A percentile compares a stretch with the other conserved stretches of the same genome.
Evolutionary conservation across 2,329 filamentous ascomycete genomes (phyloP).

Genomic region (Paracorniculantispora psalliotae): DNA sequence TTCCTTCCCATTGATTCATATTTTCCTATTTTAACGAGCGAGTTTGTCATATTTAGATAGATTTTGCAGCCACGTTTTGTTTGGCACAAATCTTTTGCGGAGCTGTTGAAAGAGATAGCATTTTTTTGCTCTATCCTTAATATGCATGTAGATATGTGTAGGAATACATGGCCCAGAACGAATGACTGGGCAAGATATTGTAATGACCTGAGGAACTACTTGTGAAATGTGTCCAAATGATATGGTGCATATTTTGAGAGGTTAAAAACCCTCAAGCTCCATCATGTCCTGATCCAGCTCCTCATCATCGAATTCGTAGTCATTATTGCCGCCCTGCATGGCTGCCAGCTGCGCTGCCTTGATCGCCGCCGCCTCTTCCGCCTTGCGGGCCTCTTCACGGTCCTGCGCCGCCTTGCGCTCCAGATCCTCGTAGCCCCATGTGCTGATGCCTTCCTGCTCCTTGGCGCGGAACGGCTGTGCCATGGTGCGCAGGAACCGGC

Average conservation of each 20-base stretch:
- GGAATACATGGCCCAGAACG: neutral
- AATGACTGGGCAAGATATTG: neutral
- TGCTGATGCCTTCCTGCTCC: constrained; percentile 88
- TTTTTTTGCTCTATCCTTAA: neutral
- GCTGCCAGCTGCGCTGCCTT: constrained; percentile 20
- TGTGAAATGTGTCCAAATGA: neutral
- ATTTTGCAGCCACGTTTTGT: neutral
- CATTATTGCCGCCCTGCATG: constrained; percentile 28
- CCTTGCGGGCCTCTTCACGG: constrained; percentile 59
- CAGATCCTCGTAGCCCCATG: constrained; percentile 80
- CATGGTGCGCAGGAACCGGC: constrained; percentile 87
- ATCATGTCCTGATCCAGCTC: constrained; percentile 53
- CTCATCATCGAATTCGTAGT: constrained; percentile 49
- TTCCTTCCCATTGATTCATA: neutral
- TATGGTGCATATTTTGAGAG: neutral
- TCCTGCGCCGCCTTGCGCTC: constrained; percentile 73
- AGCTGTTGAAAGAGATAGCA: neutral
- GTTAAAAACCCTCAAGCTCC: constrained; percentile 37
- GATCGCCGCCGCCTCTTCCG: constrained; percentile 41
- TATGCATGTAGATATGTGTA: neutral
- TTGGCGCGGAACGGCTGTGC: constrained; percentile 78
- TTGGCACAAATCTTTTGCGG: neutral
- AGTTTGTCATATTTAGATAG: neutral
- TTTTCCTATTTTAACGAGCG: neutral
- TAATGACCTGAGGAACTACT: neutral